phyloP scores from a whole-genome alignment of 257 asterid species.

The Fraxinus cuspidata region DNA sequence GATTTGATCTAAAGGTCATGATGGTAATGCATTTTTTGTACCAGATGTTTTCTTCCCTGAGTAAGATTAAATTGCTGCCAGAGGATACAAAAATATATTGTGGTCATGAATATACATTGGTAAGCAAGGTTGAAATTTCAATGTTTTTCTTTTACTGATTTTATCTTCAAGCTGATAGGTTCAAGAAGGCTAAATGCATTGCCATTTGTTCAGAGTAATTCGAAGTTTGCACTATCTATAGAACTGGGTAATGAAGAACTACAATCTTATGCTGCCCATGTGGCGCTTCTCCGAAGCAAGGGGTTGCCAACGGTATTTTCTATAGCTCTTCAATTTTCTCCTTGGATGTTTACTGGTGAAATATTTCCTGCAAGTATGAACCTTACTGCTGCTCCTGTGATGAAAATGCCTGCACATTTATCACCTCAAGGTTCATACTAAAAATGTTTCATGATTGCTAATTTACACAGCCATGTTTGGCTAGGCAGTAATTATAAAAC shows the following conservation, averaged over 20 bases:
- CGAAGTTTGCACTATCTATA: conserved; percentile 86
- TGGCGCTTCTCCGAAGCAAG: conserved; percentile 60
- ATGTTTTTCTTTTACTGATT: not conserved
- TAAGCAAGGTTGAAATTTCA: conserved; percentile 31
- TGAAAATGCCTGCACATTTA: not conserved
- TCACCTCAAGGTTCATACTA: too few relatives aligned
- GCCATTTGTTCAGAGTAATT: conserved; percentile 67
- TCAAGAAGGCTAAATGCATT: conserved; percentile 23
- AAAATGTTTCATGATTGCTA: too few relatives aligned
- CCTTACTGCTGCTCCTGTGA: not conserved
- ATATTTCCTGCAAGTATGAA: conserved; percentile 2
- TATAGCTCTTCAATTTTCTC: conserved; percentile 5
- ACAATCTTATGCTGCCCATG: conserved; percentile 70
- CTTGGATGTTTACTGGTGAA: conserved; percentile 17
- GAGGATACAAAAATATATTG: conserved; percentile 82
- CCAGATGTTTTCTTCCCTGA: conserved; percentile 81
- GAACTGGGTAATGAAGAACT: conserved; percentile 79
- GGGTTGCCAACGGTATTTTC: conserved; percentile 84
- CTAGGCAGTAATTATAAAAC: not conserved
- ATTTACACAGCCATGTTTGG: too few relatives aligned
- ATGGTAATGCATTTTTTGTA: conserved; percentile 26
- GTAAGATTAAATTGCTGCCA: conserved; percentile 73
- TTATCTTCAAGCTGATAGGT: conserved; percentile 21
- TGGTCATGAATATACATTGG: conserved; percentile 94
- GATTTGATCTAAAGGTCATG: conserved; percentile 8